Evolutionary conservation across 495 filamentous ascomycete species (phyloP).

Genomic region (Lasiosphaeris hirsuta): DNA sequence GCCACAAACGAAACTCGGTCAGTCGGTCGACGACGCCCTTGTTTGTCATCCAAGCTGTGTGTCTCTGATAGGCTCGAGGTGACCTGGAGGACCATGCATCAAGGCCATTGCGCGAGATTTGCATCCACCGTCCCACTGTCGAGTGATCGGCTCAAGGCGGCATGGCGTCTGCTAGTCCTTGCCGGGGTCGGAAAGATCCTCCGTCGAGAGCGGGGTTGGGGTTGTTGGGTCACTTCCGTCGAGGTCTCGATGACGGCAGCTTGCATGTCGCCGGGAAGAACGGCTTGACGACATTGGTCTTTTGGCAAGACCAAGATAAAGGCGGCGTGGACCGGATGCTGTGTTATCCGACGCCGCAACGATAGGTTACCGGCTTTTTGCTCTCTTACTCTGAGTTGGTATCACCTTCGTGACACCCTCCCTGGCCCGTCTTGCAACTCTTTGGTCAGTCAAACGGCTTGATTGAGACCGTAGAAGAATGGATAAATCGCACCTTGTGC

Average conservation of each 20-base stretch:
- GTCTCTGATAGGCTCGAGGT: no score
- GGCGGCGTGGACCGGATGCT: not conserved
- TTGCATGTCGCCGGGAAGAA: conserved; percentile 3
- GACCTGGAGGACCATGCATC: no score
- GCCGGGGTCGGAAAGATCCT: not conserved
- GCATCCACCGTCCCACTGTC: not conserved
- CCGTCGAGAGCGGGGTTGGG: conserved; percentile 9
- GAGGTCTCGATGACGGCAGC: conserved; percentile 8
- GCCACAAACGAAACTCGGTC: no score
- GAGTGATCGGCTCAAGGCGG: not conserved
- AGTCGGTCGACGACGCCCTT: no score
- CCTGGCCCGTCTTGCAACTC: no score
- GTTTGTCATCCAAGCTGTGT: no score
- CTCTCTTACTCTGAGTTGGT: no score
- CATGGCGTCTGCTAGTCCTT: no score
- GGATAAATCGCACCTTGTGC: conserved; percentile 26
- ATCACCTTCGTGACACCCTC: not conserved
- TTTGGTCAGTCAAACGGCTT: not conserved
- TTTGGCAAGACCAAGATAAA: not conserved
- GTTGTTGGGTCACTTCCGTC: not conserved
- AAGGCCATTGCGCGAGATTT: no score
- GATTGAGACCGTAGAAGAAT: conserved; percentile 7
- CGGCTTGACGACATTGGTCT: not conserved
- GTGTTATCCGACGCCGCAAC: not conserved
- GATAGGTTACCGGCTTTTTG: not conserved